Evolutionary conservation across 257 asterid genomes (phyloP).

Genomic region (Penstemon newberryi): DNA sequence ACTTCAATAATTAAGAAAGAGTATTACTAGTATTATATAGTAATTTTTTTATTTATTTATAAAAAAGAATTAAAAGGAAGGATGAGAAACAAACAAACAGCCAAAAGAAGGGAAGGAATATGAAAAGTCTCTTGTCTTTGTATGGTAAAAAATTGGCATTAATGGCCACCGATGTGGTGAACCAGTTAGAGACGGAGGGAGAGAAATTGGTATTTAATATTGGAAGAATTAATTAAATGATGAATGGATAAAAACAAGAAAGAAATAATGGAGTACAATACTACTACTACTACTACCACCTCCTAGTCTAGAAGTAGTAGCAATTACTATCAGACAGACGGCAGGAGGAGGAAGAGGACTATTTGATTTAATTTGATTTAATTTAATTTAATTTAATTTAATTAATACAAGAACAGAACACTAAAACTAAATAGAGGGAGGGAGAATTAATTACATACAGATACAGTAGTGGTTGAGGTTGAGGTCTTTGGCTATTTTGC

Average conservation of each 20-base stretch:
- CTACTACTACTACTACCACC: too few species aligned
- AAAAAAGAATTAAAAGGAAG: conserved; percentile 18
- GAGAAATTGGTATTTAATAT: conserved; percentile 14
- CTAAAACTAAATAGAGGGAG: neutral
- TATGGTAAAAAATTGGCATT: conserved; percentile 25
- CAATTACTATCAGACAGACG: conserved; percentile 28
- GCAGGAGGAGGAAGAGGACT: conserved; percentile 29
- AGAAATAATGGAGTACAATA: neutral
- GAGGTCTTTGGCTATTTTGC: conserved; percentile 12
- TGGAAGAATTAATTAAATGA: neutral
- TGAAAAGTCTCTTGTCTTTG: conserved; percentile 6
- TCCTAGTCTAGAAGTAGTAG: too few species aligned
- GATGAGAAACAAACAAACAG: conserved; percentile 18
- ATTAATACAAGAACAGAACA: too few species aligned
- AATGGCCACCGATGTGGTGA: conserved; percentile 53
- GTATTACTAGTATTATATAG: conserved; percentile 11
- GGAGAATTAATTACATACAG: neutral
- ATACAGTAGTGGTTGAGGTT: conserved; percentile 22
- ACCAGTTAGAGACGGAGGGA: conserved; percentile 52
- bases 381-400: neutral
- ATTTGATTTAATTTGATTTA: too few species aligned
- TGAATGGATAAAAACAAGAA: neutral
- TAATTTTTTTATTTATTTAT: neutral
- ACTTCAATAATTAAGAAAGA: conserved; percentile 20
- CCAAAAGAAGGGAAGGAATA: neutral